A percentile compares a stretch with the other conserved stretches of the same genome.
phyloP scores from a whole-genome alignment of 805 yeast genomes.

The Candida stauntonica region DNA sequence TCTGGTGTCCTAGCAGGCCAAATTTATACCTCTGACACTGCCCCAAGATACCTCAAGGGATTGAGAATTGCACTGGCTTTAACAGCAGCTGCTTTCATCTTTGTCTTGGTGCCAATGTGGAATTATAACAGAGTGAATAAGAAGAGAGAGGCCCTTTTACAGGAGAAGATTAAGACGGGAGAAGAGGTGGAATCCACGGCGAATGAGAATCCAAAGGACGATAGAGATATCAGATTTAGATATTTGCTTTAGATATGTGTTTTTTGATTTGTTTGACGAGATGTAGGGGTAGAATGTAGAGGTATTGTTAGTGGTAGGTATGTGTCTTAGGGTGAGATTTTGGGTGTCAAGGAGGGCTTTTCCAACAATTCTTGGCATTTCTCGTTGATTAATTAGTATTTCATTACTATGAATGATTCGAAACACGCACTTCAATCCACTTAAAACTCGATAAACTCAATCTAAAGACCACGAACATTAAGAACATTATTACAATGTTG shows the following conservation, averaged over 20 bases:
- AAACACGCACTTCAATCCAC: no score
- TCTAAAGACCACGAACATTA: no score
- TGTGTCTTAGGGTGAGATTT: no score
- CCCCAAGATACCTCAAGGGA: slow-evolving; percentile 36
- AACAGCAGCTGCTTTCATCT: slow-evolving; percentile 22
- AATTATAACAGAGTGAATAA: slow-evolving; percentile 17
- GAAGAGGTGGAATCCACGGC: slow-evolving; percentile 12
- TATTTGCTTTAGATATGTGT: slow-evolving; percentile 7
- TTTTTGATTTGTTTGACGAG: no score
- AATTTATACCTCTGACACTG: slow-evolving; percentile 33
- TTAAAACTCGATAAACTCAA: no score
- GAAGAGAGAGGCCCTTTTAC: slow-evolving; percentile 12
- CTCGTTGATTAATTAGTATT: no score
- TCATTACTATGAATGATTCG: no score
- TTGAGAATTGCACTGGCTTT: slow-evolving; percentile 21
- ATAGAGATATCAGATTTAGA: slow-evolving; percentile 19
- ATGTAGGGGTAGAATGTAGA: no score
- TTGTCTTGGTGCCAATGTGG: slow-evolving; percentile 18
- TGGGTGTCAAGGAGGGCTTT: no score
- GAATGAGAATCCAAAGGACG: slow-evolving; percentile 22
- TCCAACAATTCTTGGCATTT: no score
- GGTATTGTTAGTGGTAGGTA: no score
- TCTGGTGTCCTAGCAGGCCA: slow-evolving; percentile 38
- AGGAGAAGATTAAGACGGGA: slow-evolving; percentile 6
- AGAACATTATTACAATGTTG: no score